Base-by-base conservation (phyloP, 352 stramenopile species). In the Globisporangium yorkense region DNA sequence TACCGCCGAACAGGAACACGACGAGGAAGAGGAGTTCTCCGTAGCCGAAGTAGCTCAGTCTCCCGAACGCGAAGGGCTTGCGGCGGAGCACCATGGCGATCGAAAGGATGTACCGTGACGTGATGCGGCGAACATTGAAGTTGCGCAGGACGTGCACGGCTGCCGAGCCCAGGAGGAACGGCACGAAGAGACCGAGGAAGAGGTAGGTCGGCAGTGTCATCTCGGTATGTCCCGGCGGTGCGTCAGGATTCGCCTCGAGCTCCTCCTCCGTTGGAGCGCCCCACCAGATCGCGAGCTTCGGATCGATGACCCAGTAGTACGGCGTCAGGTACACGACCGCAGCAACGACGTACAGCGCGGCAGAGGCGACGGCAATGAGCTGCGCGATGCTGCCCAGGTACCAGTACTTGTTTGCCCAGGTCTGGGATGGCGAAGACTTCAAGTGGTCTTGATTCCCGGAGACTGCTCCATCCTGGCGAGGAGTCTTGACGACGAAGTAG, bases 141-240 rank as follows among this genome's bases (percentile, higher is more conserved):
- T 47, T 47, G 5, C 59, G 49, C 1, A 70, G 49, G 37, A 60
- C 48, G 5, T 24, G 21, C 18, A 63, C 33, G 0, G 35, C 29
- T 7, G 51, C 43, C 35, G 58, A 47, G 8, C 33, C 29, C 18
- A 66, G 13, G 0, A 66, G 20, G 31, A 63, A 48, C 41, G 58
- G 59, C 29, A 48, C 44, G 35, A 70, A 56, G n/a, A 54, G 35
- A 2, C 31, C 31, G 43, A 70, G 54, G 24, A 70, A 59, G 20
- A 66, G n/a, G 49, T 57, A 70, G 33, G 63, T 70, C 24, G 63
- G 59, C 24, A 51, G 49, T n/a, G 33, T 54, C 63, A 70, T 70
- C 54, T 70, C 63, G 37, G 15, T 20, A 20, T 70, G 63, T 5
- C 63, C 63, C 10, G 15, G n/a, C 12, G 47, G 43, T 29, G 41